Evolutionary conservation across 441 rosid genomes (phyloP), one percentile per base, ranked within the genome.

Genomic region (Populus hybrid): DNA sequence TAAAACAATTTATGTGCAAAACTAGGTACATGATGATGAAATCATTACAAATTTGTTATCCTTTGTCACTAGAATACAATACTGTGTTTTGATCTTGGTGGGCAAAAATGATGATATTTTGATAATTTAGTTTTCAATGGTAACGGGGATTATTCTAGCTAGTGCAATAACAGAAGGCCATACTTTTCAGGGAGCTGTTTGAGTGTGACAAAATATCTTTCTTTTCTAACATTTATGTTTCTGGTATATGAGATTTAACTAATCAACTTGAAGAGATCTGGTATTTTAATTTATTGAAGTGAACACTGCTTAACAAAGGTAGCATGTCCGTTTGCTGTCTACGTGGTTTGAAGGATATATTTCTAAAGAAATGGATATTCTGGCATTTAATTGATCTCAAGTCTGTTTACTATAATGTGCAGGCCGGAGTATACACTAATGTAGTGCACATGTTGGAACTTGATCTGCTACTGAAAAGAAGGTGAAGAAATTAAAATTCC

Each of bases 401-500:
- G 21, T n/a, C n/a, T 34, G 50, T 64, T 65, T 32, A 59, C 26
- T 61, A 2, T 79, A 10, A 21, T 57, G 10, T 68, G 78, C 80
- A 95, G 97, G 90, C 85, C 64, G 94, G 97, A 75, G 99, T 91
- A 50, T 95, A 91, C 59, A 83, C 75, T 24, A 89, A 89, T 69
- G 85, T 98, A 0, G 92, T 92, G 71, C 93, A 83, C 80, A 89
- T 95, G 99, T 72, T 88, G 21, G 97, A 90, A 84, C 83, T 95
- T 35, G 88, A 91, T 80, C 85, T 93, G 77, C 85, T 93, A 26
- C 69, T 90, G 73, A 95, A 93, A 84, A 85, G 73, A 78, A 81
- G 90, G 99, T 95, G 30, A 82, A 20, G 8, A n/a, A 64, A 42
- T 61, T 14, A 12, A 23, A 69, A 38, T 28, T 23, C 66, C 11